Percentiles rank a stretch among this genome's conserved stretches.
phyloP scores from a whole-genome alignment of 495 filamentous ascomycete species.

The Penicillium cinerascens region DNA sequence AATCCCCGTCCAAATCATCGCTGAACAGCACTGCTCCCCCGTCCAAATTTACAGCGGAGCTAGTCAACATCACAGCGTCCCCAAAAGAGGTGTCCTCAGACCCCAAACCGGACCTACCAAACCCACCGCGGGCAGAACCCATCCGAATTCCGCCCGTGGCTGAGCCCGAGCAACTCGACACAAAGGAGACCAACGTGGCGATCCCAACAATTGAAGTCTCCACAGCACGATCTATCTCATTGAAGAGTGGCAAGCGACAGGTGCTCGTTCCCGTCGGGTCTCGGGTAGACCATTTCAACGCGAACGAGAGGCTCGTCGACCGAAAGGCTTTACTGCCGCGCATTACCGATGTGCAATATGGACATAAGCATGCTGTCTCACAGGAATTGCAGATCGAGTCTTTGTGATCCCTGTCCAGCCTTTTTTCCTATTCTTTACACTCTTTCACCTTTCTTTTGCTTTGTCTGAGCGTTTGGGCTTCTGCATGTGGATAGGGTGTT shows the following conservation, averaged over 20 bases:
- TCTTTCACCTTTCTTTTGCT: background rate
- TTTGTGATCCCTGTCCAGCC: slow-evolving; percentile 7
- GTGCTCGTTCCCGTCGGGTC: slow-evolving; percentile 36
- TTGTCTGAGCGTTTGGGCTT: background rate
- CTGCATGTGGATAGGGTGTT: background rate
- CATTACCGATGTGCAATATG: slow-evolving; percentile 28
- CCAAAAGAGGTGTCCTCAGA: slow-evolving; percentile 13
- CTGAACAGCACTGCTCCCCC: slow-evolving; percentile 10
- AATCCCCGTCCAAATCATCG: slow-evolving; percentile 3
- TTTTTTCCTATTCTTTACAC: background rate
- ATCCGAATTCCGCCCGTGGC: slow-evolving; percentile 17
- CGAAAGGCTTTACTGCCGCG: slow-evolving; percentile 22
- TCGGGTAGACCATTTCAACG: slow-evolving; percentile 19
- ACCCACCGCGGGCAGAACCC: slow-evolving; percentile 3
- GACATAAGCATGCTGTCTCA: slow-evolving; percentile 35
- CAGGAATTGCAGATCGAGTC: slow-evolving; percentile 40
- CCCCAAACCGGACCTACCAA: slow-evolving; percentile 2
- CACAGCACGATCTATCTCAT: slow-evolving; percentile 40
- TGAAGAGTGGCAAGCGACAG: slow-evolving; percentile 35
- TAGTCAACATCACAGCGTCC: slow-evolving; percentile 15
- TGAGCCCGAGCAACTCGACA: slow-evolving; percentile 8
- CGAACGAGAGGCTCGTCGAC: slow-evolving; percentile 27
- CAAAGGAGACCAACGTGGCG: background rate
- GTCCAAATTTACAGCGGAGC: slow-evolving; percentile 6
- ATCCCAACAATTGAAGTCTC: slow-evolving; percentile 37